A percentile compares a stretch with the other conserved stretches of the same genome.
phyloP scores from a whole-genome alignment of 192 early-diverging fungal species.

The Entomortierella beljakovae region DNA sequence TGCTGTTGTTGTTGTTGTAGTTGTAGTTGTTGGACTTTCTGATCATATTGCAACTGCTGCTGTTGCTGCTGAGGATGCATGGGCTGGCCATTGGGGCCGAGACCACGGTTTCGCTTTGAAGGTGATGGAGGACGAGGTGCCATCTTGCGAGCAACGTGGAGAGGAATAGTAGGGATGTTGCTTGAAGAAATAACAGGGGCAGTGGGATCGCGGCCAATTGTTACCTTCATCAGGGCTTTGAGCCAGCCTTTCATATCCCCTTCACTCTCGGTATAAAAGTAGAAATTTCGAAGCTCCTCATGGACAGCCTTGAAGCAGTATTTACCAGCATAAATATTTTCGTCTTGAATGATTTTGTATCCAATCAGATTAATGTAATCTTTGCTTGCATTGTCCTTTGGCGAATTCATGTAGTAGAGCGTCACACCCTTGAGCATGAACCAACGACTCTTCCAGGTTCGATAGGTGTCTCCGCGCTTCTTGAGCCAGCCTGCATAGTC shows the following conservation, averaged over 20 bases:
- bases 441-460: conserved; percentile 71
- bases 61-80: conserved; percentile 35
- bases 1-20: conserved; percentile 22
- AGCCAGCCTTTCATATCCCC: conserved; percentile 66
- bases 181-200: conserved; percentile 71
- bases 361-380: conserved; percentile 70
- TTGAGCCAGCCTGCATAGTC: conserved; percentile 72
- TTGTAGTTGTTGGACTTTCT: conserved; percentile 25
- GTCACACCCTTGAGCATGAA: conserved; percentile 69
- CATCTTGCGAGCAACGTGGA: conserved; percentile 66
- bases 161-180: conserved; percentile 65
- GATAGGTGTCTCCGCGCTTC: conserved; percentile 70
- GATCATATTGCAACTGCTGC: conserved; percentile 34
- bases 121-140: conserved; percentile 61
- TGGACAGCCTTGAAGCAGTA: conserved; percentile 73
- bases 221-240: conserved; percentile 73
- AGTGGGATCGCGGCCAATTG: conserved; percentile 64
- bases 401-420: conserved; percentile 70
- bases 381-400: conserved; percentile 60
- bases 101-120: conserved; percentile 24
- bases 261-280: conserved; percentile 68
- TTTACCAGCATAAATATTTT: conserved; percentile 67
- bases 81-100: conserved; percentile 42
- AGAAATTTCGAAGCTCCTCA: conserved; percentile 67
- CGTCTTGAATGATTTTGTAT: conserved; percentile 71